Percentiles rank a stretch among this genome's conserved stretches.
phyloP scores from a whole-genome alignment of 2,329 filamentous ascomycete species.

The Cercospora sp. region DNA sequence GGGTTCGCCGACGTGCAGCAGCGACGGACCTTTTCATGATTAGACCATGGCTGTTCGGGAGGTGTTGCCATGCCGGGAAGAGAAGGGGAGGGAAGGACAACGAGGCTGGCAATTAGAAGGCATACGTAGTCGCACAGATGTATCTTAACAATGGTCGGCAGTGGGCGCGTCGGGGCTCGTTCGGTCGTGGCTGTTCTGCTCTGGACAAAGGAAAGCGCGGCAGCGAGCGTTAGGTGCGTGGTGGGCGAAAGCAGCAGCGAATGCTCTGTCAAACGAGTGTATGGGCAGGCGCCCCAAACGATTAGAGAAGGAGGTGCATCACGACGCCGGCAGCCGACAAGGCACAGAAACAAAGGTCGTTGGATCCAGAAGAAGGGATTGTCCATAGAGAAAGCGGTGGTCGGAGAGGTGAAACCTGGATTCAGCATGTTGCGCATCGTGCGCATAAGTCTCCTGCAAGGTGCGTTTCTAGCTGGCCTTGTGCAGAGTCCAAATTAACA shows the following conservation, averaged over 20 bases:
- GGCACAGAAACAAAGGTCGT: conserved; percentile 26
- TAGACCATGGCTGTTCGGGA: conserved; percentile 47
- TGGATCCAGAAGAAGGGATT: conserved; percentile 24
- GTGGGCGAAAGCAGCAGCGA: conserved; percentile 25
- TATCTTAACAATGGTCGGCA: conserved; percentile 27
- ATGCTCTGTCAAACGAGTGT: conserved; percentile 35
- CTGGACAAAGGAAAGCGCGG: conserved; percentile 33
- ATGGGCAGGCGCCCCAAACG: conserved; percentile 34
- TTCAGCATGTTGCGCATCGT: conserved; percentile 20
- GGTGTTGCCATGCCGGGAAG: conserved; percentile 46
- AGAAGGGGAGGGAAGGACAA: conserved; percentile 35
- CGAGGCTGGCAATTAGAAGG: conserved; percentile 34
- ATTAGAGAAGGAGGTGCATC: conserved; percentile 33
- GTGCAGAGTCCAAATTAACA: conserved; percentile 21
- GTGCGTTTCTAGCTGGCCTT: conserved; percentile 20
- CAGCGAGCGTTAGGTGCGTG: not conserved
- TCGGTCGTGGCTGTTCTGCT: conserved; percentile 26
- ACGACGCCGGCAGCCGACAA: conserved; percentile 29
- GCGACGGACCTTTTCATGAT: conserved; percentile 50
- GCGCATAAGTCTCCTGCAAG: conserved; percentile 25
- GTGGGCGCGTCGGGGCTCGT: conserved; percentile 35
- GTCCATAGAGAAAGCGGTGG: conserved; percentile 28
- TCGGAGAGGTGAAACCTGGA: conserved; percentile 31
- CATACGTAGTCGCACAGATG: conserved; percentile 34
- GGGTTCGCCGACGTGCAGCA: conserved; percentile 7